These are phyloP conservation scores for Citrus reticulata DNA, from an alignment of 345 rosid genomes.

Conservation along the genomic window DNA sequence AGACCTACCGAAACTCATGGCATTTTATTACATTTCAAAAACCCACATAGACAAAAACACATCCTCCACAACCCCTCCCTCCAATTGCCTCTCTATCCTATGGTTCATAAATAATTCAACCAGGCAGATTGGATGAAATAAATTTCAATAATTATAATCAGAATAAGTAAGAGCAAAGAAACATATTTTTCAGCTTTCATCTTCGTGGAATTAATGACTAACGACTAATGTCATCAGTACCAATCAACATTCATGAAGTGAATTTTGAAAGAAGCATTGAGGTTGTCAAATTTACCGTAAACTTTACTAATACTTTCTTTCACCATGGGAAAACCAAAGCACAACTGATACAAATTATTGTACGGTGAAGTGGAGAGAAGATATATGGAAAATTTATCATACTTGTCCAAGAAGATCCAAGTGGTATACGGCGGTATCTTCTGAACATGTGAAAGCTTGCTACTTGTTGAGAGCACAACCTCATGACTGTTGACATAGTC, in stretches of 20 bases:
- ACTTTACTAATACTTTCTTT: constrained; percentile 1
- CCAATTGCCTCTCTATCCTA: not conserved
- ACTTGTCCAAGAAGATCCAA: constrained; percentile 97
- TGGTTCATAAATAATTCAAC: not conserved
- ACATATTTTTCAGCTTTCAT: not conserved
- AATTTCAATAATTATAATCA: not conserved
- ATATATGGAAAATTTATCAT: constrained; percentile 17
- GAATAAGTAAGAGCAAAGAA: not conserved
- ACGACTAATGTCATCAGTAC: not conserved
- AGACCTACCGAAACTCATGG: not conserved
- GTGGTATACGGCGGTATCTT: constrained; percentile 89
- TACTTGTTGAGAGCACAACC: constrained; percentile 37
- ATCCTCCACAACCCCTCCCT: not conserved
- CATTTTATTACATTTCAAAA: not conserved
- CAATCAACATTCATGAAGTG: not conserved
- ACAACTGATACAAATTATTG: constrained; percentile 8
- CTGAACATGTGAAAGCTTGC: constrained; percentile 59
- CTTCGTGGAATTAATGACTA: not conserved
- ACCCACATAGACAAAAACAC: not conserved
- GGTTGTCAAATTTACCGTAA: not conserved
- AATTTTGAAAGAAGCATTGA: not conserved
- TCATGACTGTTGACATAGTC: constrained; percentile 65
- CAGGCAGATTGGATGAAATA: not conserved
- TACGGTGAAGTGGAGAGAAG: not conserved
- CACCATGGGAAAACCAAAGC: not conserved